These are phyloP conservation scores for Trichosporon sp. DNA, from an alignment of 1,284 basidiomycete species.

Conservation along the genomic window DNA sequence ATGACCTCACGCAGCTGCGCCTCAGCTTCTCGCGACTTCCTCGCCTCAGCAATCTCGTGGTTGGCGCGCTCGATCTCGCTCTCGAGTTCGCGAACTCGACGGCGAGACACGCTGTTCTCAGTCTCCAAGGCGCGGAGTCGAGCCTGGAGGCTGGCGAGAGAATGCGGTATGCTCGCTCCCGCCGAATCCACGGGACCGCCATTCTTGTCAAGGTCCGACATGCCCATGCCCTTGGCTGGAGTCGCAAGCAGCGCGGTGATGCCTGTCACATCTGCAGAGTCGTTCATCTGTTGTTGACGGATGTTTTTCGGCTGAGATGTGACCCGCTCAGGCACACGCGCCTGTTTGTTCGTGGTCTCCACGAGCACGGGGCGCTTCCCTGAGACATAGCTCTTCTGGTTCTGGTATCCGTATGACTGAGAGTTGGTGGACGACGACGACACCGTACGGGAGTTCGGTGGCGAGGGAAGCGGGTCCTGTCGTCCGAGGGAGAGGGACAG, in stretches of 20 bases:
- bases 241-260: slow-evolving; percentile 54
- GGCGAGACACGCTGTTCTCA: slow-evolving; percentile 75
- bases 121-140: slow-evolving; percentile 64
- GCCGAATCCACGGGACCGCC: slow-evolving; percentile 36
- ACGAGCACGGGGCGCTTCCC: slow-evolving; percentile 11
- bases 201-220: slow-evolving; percentile 47
- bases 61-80: slow-evolving; percentile 65
- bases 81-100: slow-evolving; percentile 78
- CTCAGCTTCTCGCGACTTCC: slow-evolving; percentile 30
- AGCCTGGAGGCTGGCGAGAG: slow-evolving; percentile 48
- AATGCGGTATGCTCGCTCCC: slow-evolving; percentile 39
- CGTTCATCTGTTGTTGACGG: slow-evolving; percentile 15
- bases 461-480: slow-evolving; percentile 47
- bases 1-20: slow-evolving; percentile 62
- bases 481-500: slow-evolving; percentile 53
- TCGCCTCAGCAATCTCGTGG: slow-evolving; percentile 56
- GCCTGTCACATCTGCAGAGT: slow-evolving; percentile 51
- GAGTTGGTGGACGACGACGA: slow-evolving; percentile 28
- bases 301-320: neutral
- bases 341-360: slow-evolving; percentile 14
- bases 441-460: slow-evolving; percentile 40
- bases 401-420: slow-evolving; percentile 10
- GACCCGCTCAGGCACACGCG: slow-evolving; percentile 11
- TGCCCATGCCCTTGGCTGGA: slow-evolving; percentile 48
- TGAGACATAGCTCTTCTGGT: slow-evolving; percentile 14